Percentiles rank a stretch among this genome's conserved stretches.
Conservation (phyloP, 73 alveolate genomes). For the Halteria grandinella region DNA sequence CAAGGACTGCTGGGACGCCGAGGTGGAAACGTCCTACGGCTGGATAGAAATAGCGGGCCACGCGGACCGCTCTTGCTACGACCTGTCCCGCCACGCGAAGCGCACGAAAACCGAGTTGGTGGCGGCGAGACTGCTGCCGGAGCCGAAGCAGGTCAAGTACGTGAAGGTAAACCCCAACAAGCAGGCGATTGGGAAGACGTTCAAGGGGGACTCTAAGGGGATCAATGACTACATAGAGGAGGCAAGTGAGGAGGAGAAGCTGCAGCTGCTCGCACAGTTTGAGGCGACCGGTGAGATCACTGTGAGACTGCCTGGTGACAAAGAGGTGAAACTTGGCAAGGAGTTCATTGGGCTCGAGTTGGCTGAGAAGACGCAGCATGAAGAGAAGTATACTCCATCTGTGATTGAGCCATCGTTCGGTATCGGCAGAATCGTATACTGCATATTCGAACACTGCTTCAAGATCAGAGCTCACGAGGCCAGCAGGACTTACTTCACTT, state of each 20-base stretch:
- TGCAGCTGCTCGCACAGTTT: constrained; percentile 65
- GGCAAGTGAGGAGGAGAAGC: constrained; percentile 81
- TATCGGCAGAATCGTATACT: constrained; percentile 94
- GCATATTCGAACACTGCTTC: constrained; percentile 96
- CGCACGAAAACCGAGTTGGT: constrained; percentile 81
- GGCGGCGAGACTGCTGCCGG: constrained; percentile 91
- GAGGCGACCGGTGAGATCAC: constrained; percentile 75
- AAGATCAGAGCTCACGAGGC: constrained; percentile 86
- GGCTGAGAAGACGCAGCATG: constrained; percentile 83
- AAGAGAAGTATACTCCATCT: constrained; percentile 94
- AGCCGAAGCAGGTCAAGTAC: constrained; percentile 81
- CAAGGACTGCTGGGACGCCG: constrained; percentile 99
- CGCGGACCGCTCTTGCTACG: constrained; percentile 99
- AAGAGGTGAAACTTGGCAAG: constrained; percentile 63
- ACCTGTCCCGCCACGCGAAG: constrained; percentile 90
- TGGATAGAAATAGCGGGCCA: constrained; percentile 99
- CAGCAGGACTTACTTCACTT: constrained; percentile 88
- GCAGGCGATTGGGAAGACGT: constrained; percentile 80
- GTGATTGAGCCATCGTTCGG: constrained; percentile 99
- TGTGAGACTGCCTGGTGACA: constrained; percentile 73
- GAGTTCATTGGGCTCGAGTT: constrained; percentile 81
- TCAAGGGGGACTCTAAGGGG: constrained; percentile 85
- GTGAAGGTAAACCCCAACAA: constrained; percentile 79
- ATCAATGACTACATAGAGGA: constrained; percentile 82
- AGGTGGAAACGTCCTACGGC: constrained; percentile 97